phyloP scores from a whole-genome alignment of 495 filamentous ascomycete species.

The Melanomma pulvis-pyrius region DNA sequence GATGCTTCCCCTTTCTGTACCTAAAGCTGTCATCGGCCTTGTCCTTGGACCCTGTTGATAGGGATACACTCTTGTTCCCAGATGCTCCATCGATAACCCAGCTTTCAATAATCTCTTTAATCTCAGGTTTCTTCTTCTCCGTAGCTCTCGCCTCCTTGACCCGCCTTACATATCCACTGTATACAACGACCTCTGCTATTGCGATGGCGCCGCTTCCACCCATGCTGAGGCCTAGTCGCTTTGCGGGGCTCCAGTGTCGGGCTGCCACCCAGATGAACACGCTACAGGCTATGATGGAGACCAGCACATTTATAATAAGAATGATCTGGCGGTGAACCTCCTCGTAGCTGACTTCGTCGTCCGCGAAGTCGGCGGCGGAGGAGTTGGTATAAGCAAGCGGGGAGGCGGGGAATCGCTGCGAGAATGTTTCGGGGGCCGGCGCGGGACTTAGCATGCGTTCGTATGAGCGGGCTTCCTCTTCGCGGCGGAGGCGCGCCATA shows the following conservation, averaged over 20 bases:
- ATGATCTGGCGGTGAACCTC: slow-evolving; percentile 77
- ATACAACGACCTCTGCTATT: slow-evolving; percentile 84
- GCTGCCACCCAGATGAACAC: slow-evolving; percentile 74
- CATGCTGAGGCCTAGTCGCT: slow-evolving; percentile 69
- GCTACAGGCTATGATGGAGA: slow-evolving; percentile 71
- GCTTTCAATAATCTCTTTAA: slow-evolving; percentile 68
- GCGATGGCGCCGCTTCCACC: slow-evolving; percentile 71
- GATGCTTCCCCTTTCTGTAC: slow-evolving; percentile 42
- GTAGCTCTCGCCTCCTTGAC: slow-evolving; percentile 69
- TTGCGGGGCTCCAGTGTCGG: slow-evolving; percentile 68
- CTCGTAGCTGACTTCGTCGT: slow-evolving; percentile 49
- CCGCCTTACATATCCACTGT: slow-evolving; percentile 81
- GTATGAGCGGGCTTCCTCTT: slow-evolving; percentile 79
- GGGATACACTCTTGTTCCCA: neutral
- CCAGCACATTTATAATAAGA: slow-evolving; percentile 71
- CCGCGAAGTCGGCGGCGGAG: slow-evolving; percentile 34
- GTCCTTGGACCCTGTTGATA: slow-evolving; percentile 20
- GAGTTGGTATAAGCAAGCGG: slow-evolving; percentile 45
- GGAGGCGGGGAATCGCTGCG: slow-evolving; percentile 58
- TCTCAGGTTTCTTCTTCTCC: slow-evolving; percentile 54
- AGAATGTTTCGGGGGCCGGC: slow-evolving; percentile 59
- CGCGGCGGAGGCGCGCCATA: slow-evolving; percentile 80
- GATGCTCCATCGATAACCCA: slow-evolving; percentile 63
- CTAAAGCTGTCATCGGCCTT: slow-evolving; percentile 32
- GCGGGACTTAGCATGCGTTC: slow-evolving; percentile 69